Evolutionary conservation across 108 stramenopile species (phyloP).

Genomic region (Parietichytrium sp.): DNA sequence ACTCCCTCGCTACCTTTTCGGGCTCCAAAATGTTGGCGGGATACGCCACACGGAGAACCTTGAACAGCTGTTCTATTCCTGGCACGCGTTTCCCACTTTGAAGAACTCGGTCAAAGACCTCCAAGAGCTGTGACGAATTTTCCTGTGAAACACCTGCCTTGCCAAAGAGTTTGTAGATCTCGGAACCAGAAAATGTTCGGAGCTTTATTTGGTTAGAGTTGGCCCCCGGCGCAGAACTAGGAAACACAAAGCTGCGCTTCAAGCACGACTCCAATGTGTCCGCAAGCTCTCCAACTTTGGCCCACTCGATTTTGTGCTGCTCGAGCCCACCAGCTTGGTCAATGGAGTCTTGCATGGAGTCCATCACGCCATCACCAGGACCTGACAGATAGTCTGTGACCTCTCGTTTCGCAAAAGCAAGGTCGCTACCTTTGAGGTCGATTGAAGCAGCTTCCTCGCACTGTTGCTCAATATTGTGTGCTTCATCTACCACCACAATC

Average conservation of each 20-base stretch:
- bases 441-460: slow-evolving; percentile 88
- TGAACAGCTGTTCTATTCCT: too few species aligned
- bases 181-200: neutral
- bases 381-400: slow-evolving; percentile 63
- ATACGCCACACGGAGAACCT: too few species aligned
- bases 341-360: slow-evolving; percentile 48
- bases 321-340: slow-evolving; percentile 51
- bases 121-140: too few species aligned
- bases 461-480: slow-evolving; percentile 96
- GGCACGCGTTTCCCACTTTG: slow-evolving; percentile 65
- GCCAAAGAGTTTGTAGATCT: neutral
- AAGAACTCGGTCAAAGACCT: slow-evolving; percentile 74
- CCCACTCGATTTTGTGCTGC: slow-evolving; percentile 50
- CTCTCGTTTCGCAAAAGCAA: slow-evolving; percentile 66
- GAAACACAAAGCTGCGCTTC: slow-evolving; percentile 69
- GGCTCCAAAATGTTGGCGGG: too few species aligned
- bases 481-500: slow-evolving; percentile 95
- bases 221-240: neutral
- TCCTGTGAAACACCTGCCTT: too few species aligned
- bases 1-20: slow-evolving; percentile 76
- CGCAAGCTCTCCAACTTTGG: slow-evolving; percentile 53
- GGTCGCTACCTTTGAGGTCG: slow-evolving; percentile 75
- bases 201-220: neutral
- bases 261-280: slow-evolving; percentile 58
- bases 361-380: slow-evolving; percentile 53